A percentile compares a stretch with the other conserved stretches of the same genome.
These are phyloP conservation scores for Penstemon newberryi DNA, from an alignment of 257 asterid species.

Conservation along the genomic window DNA sequence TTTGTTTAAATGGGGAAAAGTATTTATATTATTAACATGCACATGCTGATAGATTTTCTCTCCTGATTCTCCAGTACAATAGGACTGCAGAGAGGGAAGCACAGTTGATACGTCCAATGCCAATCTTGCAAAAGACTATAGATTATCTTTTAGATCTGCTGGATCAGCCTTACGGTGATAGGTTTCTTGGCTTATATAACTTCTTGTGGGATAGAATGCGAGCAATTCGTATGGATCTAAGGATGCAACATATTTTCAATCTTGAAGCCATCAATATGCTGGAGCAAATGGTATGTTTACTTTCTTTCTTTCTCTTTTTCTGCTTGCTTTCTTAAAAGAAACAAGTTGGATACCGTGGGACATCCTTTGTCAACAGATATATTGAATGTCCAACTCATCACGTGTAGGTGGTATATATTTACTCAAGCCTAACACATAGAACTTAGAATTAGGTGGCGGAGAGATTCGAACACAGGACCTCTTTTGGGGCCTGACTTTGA, in stretches of 20 bases:
- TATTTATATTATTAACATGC: not conserved
- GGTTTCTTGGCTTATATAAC: conserved; percentile 86
- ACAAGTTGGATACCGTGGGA: not conserved
- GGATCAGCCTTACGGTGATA: conserved; percentile 71
- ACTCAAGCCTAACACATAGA: too few species aligned
- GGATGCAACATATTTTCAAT: conserved; percentile 98
- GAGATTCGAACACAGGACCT: too few species aligned
- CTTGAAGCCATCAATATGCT: conserved; percentile 79
- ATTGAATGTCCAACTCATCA: too few species aligned
- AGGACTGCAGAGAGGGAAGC: conserved; percentile 99
- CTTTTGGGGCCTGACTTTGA: too few species aligned
- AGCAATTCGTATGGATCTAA: conserved; percentile 96
- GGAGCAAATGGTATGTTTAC: conserved; percentile 86
- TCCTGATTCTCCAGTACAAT: conserved; percentile 66
- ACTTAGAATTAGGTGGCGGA: too few species aligned
- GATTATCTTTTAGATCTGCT: conserved; percentile 81
- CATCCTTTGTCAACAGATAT: not conserved
- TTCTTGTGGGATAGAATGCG: conserved; percentile 99
- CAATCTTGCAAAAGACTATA: conserved; percentile 81
- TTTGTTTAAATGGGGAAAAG: conserved; percentile 2
- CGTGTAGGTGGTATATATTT: too few species aligned
- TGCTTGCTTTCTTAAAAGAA: conserved; percentile 19
- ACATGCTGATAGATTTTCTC: conserved; percentile 29
- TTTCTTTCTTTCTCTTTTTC: not conserved
- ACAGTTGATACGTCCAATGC: conserved; percentile 86